phyloP scores from a whole-genome alignment of 768 basidiomycete species.

The Artomyces pyxidatus region DNA sequence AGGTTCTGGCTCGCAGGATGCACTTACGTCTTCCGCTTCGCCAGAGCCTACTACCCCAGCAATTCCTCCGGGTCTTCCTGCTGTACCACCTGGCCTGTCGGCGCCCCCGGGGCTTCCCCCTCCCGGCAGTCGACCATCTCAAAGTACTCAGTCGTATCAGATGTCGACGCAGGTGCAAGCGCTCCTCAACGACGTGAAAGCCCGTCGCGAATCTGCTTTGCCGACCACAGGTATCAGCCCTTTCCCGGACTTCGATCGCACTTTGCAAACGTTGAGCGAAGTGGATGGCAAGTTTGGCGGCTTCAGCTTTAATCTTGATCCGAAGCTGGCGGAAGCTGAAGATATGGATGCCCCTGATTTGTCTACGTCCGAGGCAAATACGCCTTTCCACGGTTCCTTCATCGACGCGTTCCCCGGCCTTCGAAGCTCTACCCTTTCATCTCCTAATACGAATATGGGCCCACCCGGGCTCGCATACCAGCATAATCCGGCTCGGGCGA shows the following conservation, averaged over 20 bases:
- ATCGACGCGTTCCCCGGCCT: slow-evolving; percentile 65
- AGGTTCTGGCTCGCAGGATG: slow-evolving; percentile 18
- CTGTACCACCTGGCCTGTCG: slow-evolving; percentile 52
- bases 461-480: slow-evolving; percentile 50
- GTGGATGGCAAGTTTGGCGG: slow-evolving; percentile 54
- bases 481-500: slow-evolving; percentile 38
- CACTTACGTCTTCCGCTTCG: slow-evolving; percentile 15
- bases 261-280: slow-evolving; percentile 61
- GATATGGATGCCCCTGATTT: slow-evolving; percentile 41
- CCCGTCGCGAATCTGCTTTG: slow-evolving; percentile 53
- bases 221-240: slow-evolving; percentile 42
- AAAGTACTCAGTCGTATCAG: slow-evolving; percentile 52
- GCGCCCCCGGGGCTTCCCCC: slow-evolving; percentile 42
- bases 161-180: slow-evolving; percentile 83
- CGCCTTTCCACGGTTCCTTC: slow-evolving; percentile 59
- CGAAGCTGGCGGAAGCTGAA: slow-evolving; percentile 49
- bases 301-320: slow-evolving; percentile 85
- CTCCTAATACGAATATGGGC: slow-evolving; percentile 30
- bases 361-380: slow-evolving; percentile 28
- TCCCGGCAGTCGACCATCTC: slow-evolving; percentile 33
- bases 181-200: slow-evolving; percentile 75
- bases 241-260: slow-evolving; percentile 88
- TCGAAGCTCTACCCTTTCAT: slow-evolving; percentile 27
- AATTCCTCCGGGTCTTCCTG: slow-evolving; percentile 43
- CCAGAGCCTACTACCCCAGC: slow-evolving; percentile 38